Evolutionary conservation across 2,329 filamentous ascomycete genomes (phyloP).

Genomic region (Fusarium tupiense): DNA sequence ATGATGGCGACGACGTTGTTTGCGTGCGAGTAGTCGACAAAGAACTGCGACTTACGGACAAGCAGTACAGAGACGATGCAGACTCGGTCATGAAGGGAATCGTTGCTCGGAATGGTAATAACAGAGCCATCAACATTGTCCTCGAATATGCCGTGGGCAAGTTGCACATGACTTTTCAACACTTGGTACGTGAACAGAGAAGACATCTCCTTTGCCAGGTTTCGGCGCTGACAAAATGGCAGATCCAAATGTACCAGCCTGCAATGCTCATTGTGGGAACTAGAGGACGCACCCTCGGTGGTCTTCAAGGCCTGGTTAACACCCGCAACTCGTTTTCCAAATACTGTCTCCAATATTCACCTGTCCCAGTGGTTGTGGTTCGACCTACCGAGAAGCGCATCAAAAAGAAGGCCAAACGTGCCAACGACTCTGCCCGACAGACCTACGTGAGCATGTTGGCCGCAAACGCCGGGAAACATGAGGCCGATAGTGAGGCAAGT

Average conservation of each 20-base stretch:
- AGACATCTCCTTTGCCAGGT: background rate
- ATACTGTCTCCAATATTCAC: slow-evolving; percentile 93
- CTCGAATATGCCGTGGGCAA: slow-evolving; percentile 91
- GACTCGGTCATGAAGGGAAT: slow-evolving; percentile 78
- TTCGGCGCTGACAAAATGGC: slow-evolving; percentile 15
- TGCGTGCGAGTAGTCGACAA: slow-evolving; percentile 90
- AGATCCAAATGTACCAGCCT: slow-evolving; percentile 93
- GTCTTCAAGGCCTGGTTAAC: slow-evolving; percentile 85
- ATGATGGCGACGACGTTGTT: slow-evolving; percentile 93
- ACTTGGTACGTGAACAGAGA: slow-evolving; percentile 70
- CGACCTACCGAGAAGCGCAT: slow-evolving; percentile 86
- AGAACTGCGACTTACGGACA: slow-evolving; percentile 75
- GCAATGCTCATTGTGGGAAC: slow-evolving; percentile 93
- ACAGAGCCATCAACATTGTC: slow-evolving; percentile 85
- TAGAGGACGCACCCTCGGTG: slow-evolving; percentile 82
- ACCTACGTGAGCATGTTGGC: slow-evolving; percentile 83
- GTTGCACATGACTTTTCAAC: slow-evolving; percentile 88
- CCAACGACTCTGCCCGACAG: slow-evolving; percentile 77
- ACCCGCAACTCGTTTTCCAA: slow-evolving; percentile 86
- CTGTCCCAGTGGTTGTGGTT: slow-evolving; percentile 92
- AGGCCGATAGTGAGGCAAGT: slow-evolving; percentile 65
- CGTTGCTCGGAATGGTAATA: slow-evolving; percentile 78
- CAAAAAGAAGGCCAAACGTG: slow-evolving; percentile 89
- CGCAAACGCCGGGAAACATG: slow-evolving; percentile 65
- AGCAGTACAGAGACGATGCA: slow-evolving; percentile 80